A percentile compares a stretch with the other conserved stretches of the same genome.
Evolutionary conservation across 805 yeast genomes (phyloP).

Genomic region (Dipodascus geniculatus): DNA sequence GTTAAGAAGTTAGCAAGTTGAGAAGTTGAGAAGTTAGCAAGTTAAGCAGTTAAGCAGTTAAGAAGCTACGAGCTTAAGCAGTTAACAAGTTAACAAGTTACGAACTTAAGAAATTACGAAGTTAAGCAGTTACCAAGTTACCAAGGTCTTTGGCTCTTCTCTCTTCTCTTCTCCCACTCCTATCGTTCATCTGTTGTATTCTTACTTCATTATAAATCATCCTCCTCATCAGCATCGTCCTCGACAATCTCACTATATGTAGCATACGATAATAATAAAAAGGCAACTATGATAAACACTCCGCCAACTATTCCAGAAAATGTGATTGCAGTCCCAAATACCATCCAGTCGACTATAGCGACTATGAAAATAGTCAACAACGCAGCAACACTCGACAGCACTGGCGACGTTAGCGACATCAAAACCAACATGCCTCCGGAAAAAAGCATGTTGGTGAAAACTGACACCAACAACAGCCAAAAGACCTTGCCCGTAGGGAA

Average conservation of each 20-base stretch:
- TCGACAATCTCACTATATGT: constrained; percentile 27
- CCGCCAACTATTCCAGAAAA: constrained; percentile 58
- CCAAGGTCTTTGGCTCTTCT: no score
- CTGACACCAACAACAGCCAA: constrained; percentile 39
- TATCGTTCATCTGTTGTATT: no score
- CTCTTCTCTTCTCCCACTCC: no score
- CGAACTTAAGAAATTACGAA: no score
- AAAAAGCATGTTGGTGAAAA: constrained; percentile 52
- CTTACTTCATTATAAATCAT: constrained; percentile 5
- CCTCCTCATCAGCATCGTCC: constrained; percentile 24
- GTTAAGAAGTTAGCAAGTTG: no score
- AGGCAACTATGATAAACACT: constrained; percentile 55
- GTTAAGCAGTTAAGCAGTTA: no score
- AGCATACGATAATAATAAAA: constrained; percentile 38
- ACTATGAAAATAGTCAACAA: constrained; percentile 69
- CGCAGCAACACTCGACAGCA: constrained; percentile 55
- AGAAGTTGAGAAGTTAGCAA: no score
- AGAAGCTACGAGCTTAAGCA: no score
- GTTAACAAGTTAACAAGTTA: no score
- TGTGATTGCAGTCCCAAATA: constrained; percentile 49
- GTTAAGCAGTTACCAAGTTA: no score
- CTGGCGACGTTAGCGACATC: constrained; percentile 80
- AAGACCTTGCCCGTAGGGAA: constrained; percentile 35
- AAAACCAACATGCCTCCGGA: constrained; percentile 62
- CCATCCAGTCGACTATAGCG: constrained; percentile 61